Conservation (phyloP, 139 green algal species). For the Tetratostichococcus sp. region DNA sequence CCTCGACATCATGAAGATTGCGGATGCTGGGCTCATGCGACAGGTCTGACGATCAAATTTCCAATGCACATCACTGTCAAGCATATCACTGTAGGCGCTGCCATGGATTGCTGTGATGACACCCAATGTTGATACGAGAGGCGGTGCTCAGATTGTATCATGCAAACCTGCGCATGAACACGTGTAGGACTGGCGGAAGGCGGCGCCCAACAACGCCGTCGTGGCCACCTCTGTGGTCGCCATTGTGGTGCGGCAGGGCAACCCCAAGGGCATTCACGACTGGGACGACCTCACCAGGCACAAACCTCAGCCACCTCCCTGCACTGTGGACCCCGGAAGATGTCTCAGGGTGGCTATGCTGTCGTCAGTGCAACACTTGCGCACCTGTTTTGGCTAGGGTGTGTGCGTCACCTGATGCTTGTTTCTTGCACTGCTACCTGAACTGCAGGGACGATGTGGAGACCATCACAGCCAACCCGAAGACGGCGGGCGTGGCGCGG, state of each 20-base stretch:
- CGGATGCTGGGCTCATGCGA: constrained; percentile 65
- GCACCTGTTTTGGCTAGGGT: too few relatives aligned
- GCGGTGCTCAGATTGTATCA: too few relatives aligned
- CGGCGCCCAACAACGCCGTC: constrained; percentile 42
- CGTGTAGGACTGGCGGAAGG: constrained; percentile 35
- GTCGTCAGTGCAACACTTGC: too few relatives aligned
- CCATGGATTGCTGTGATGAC: too few relatives aligned
- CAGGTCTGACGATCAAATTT: constrained; percentile 12
- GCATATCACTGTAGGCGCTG: too few relatives aligned
- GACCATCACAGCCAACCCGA: constrained; percentile 79
- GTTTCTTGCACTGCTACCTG: background rate
- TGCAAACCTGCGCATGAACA: too few relatives aligned
- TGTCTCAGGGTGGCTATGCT: too few relatives aligned
- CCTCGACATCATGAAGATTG: constrained; percentile 78
- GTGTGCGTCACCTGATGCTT: too few relatives aligned
- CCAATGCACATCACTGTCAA: too few relatives aligned
- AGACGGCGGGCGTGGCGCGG: constrained; percentile 79
- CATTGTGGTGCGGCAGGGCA: constrained; percentile 58
- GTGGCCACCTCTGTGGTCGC: constrained; percentile 50
- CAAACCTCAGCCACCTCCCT: too few relatives aligned
- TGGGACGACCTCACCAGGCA: constrained; percentile 74
- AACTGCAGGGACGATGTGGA: constrained; percentile 36
- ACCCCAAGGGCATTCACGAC: constrained; percentile 62
- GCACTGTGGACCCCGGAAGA: background rate
- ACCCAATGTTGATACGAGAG: too few relatives aligned